Conservation (phyloP, 202 grass and related monocot genomes). For the Cymbopogon flexuosus region DNA sequence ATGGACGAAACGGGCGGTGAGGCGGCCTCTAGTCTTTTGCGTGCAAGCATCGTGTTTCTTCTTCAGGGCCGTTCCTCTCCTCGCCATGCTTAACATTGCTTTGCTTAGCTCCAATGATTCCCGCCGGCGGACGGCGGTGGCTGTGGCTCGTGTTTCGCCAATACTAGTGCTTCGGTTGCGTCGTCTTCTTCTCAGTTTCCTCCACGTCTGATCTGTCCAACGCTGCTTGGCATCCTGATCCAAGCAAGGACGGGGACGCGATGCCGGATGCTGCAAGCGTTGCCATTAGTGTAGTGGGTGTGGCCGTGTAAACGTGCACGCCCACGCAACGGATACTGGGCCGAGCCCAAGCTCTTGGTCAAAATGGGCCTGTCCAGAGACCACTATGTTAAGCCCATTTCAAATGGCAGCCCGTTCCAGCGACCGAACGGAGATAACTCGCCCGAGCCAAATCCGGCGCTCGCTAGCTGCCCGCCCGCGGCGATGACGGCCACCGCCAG, state of each 20-base stretch:
- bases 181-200: neutral
- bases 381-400: neutral
- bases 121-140: neutral
- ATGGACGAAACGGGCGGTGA: neutral
- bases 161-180: neutral
- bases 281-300: neutral
- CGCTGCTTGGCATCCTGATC: neutral
- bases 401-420: neutral
- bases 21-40: neutral
- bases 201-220: neutral
- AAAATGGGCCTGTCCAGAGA: neutral
- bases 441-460: neutral
- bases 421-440: neutral
- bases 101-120: conserved; percentile 31
- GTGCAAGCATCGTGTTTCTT: conserved; percentile 44
- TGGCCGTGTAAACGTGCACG: neutral
- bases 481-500: conserved; percentile 20
- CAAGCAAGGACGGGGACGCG: neutral
- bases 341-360: neutral
- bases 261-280: conserved; percentile 25
- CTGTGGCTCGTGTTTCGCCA: neutral
- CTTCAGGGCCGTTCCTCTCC: neutral
- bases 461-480: conserved; percentile 10
- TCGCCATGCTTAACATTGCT: conserved; percentile 10
- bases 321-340: neutral